These are phyloP conservation scores for Macrolepiota albuminosa DNA, from an alignment of 768 basidiomycete genomes.

Conservation along the genomic window DNA sequence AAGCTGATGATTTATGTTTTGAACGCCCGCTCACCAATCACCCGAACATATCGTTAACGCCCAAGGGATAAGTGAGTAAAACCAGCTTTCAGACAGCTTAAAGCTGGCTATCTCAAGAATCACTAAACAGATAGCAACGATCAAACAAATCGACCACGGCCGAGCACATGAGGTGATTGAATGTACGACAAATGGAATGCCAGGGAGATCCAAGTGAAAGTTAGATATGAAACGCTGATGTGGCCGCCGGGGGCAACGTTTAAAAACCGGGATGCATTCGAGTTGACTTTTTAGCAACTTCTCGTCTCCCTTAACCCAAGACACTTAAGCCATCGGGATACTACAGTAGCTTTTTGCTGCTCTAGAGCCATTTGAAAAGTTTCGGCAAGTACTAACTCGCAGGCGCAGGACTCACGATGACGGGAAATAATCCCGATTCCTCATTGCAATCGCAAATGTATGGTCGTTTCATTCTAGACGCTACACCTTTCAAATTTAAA, in stretches of 20 bases:
- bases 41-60: background rate
- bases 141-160: background rate
- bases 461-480: background rate
- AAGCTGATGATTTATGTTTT: too few relatives aligned
- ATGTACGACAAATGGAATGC: too few relatives aligned
- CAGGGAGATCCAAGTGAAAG: background rate
- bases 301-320: background rate
- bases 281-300: background rate
- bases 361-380: background rate
- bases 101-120: background rate
- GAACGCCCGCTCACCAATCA: background rate
- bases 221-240: background rate
- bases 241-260: background rate
- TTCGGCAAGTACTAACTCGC: background rate
- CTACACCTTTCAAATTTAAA: background rate
- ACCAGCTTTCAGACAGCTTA: too few relatives aligned
- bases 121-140: background rate
- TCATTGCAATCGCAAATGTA: conserved; percentile 15
- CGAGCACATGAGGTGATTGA: background rate
- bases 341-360: background rate
- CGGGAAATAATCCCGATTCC: background rate
- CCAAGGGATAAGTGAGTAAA: too few relatives aligned
- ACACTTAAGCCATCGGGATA: background rate
- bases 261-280: background rate
- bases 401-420: background rate